Base-by-base conservation (phyloP, 2,329 filamentous ascomycete genomes). In the Epichloe sylvatica region DNA sequence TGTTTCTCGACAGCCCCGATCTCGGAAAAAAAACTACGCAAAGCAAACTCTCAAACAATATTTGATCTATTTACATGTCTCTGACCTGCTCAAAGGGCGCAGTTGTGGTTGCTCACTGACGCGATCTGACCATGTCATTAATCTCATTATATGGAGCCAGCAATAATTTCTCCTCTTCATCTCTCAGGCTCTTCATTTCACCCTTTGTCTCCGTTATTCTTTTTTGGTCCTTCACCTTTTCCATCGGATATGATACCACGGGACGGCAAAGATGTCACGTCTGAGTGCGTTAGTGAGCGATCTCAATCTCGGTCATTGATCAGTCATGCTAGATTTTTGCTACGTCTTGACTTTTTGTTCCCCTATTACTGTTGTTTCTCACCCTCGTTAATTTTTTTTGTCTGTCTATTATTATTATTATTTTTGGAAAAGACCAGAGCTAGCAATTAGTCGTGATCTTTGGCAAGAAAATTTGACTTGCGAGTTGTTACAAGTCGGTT, bases 161-260 rank as follows among this genome's bases (percentile, higher is more conserved):
- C 46, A 45, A 17, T 40, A 49, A 37, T 42, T 38, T 17, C 33
- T 51, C 23, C 15, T 23, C 25, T 30, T 11, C 11, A 33, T 34
- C 11, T 49, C 45, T 33, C n/a, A n/a, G 49, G 51, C 38, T 53
- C 47, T 35, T 51, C 54, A 39, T 52, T 47, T 38, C 47, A 46
- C 11, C 37, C 47, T 49, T 45, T 52, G 43, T 45, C 52, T 53
- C 49, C 49, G 41, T 45, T 38, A 5, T 53, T 51, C 51, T 43
- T 49, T 43, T 42, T 53, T 50, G 5, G 13, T 12, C 9, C 23
- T 45, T 38, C 5, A 35, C 3, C 40, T 45, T 47, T 52, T 50
- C 23, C 49, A 43, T 43, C 44, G 36, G 51, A 54, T 52, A 60
- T 61, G 59, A 60, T 61, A 60, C 57, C 57, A 60, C 55, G 49